A percentile compares a stretch with the other conserved stretches of the same genome.
phyloP scores from a whole-genome alignment of 257 asterid genomes.

The Echites panduratus region DNA sequence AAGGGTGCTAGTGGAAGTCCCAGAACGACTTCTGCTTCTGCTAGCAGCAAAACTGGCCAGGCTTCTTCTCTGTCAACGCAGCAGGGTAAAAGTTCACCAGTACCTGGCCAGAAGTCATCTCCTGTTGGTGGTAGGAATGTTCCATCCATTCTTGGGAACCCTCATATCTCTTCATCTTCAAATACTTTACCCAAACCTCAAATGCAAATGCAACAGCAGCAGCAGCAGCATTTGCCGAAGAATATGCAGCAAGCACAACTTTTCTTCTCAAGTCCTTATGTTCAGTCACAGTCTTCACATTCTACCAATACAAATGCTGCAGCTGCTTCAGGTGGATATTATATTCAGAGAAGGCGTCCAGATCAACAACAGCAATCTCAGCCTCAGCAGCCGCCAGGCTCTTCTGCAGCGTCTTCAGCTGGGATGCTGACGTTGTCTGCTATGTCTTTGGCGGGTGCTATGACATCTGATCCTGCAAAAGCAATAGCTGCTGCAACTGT shows the following conservation, averaged over 20 bases:
- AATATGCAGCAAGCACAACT: slow-evolving; percentile 56
- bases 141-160: slow-evolving; percentile 71
- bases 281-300: slow-evolving; percentile 53
- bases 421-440: slow-evolving; percentile 51
- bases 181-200: slow-evolving; percentile 40
- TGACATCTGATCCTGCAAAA: slow-evolving; percentile 81
- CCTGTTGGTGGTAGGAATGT: slow-evolving; percentile 35
- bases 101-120: slow-evolving; percentile 57
- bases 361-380: slow-evolving; percentile 54
- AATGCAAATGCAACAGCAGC: slow-evolving; percentile 50
- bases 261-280: slow-evolving; percentile 53
- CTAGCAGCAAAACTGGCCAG: slow-evolving; percentile 50
- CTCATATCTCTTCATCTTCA: slow-evolving; percentile 39
- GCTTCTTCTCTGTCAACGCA: slow-evolving; percentile 52
- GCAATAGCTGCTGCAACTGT: slow-evolving; percentile 64
- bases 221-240: slow-evolving; percentile 47
- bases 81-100: slow-evolving; percentile 41
- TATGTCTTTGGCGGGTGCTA: slow-evolving; percentile 33
- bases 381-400: slow-evolving; percentile 43
- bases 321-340: slow-evolving; percentile 43
- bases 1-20: slow-evolving; percentile 91
- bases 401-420: slow-evolving; percentile 31
- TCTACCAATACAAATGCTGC: slow-evolving; percentile 31
- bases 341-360: slow-evolving; percentile 47
- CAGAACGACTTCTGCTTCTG: slow-evolving; percentile 50